A percentile compares a stretch with the other conserved stretches of the same genome.
These are phyloP conservation scores for Aleurites moluccanus DNA, from an alignment of 441 rosid genomes.

Conservation along the genomic window DNA sequence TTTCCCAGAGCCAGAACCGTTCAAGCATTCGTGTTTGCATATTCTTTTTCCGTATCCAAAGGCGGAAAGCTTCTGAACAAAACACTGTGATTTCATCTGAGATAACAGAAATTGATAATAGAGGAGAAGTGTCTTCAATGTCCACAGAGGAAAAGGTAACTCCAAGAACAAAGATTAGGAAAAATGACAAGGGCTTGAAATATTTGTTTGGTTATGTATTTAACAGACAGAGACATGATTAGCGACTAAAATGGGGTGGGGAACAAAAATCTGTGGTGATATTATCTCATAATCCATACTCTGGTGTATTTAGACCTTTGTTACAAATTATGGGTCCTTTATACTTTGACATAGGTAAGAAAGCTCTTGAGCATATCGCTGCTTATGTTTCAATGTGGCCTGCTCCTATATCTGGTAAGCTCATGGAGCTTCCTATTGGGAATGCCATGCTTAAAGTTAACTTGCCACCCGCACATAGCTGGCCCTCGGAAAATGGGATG, in stretches of 20 bases:
- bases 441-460: conserved; percentile 78
- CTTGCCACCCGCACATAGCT: conserved; percentile 87
- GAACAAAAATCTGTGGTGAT: conserved; percentile 96
- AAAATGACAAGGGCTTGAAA: conserved; percentile 26
- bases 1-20: conserved; percentile 84
- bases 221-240: conserved; percentile 94
- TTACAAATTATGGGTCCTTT: conserved; percentile 95
- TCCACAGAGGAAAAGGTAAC: conserved; percentile 24
- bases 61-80: conserved; percentile 42
- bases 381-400: conserved; percentile 93
- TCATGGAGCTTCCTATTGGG: conserved; percentile 95
- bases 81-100: conserved; percentile 32
- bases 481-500: conserved; percentile 67
- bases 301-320: conserved; percentile 85
- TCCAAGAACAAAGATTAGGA: conserved; percentile 21
- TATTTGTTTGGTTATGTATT: conserved; percentile 91
- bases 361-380: conserved; percentile 85
- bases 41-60: conserved; percentile 84
- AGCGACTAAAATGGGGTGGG: conserved; percentile 93
- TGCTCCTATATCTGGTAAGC: conserved; percentile 75
- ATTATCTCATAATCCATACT: conserved; percentile 76
- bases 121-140: conserved; percentile 30
- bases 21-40: conserved; percentile 94
- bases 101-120: conserved; percentile 33
- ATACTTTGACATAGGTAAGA: conserved; percentile 80